Conservation (phyloP, 1,139 yeast species). For the Saccharomyces hybrid region DNA sequence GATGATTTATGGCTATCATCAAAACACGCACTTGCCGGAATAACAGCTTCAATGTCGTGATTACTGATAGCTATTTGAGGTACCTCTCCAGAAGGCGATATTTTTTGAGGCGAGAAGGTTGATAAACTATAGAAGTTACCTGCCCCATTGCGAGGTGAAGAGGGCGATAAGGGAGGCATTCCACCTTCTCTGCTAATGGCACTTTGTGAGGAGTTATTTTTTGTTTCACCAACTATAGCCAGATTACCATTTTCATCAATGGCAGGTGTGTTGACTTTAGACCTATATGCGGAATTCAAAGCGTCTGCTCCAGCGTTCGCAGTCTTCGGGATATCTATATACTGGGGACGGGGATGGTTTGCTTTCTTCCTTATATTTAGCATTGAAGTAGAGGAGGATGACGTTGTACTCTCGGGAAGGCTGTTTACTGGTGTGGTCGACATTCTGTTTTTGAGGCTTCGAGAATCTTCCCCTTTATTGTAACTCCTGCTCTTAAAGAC, state of each 20-base stretch:
- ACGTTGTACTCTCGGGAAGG: constrained; percentile 4
- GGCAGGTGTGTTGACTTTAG: constrained; percentile 30
- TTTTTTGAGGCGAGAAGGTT: neutral
- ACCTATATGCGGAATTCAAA: constrained; percentile 8
- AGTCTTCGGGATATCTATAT: neutral
- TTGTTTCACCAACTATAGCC: constrained; percentile 26
- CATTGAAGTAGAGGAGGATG: neutral
- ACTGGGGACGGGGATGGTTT: neutral
- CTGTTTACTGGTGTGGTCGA: constrained; percentile 1
- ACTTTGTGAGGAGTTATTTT: constrained; percentile 9
- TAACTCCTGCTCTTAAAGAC: neutral
- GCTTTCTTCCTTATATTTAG: neutral
- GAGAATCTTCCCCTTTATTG: neutral
- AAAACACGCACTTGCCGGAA: neutral
- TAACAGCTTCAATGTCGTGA: neutral
- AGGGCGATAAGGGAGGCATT: neutral
- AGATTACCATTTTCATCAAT: constrained; percentile 33
- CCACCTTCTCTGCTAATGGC: constrained; percentile 8
- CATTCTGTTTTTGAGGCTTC: neutral
- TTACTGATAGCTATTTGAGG: neutral
- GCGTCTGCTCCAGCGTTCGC: neutral
- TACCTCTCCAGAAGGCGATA: neutral
- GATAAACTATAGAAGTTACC: neutral
- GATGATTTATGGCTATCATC: neutral
- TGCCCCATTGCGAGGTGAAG: neutral